Percentiles rank a stretch among this genome's conserved stretches.
Evolutionary conservation across 2,329 filamentous ascomycete genomes (phyloP).

Genomic region (Exophiala calicioides): DNA sequence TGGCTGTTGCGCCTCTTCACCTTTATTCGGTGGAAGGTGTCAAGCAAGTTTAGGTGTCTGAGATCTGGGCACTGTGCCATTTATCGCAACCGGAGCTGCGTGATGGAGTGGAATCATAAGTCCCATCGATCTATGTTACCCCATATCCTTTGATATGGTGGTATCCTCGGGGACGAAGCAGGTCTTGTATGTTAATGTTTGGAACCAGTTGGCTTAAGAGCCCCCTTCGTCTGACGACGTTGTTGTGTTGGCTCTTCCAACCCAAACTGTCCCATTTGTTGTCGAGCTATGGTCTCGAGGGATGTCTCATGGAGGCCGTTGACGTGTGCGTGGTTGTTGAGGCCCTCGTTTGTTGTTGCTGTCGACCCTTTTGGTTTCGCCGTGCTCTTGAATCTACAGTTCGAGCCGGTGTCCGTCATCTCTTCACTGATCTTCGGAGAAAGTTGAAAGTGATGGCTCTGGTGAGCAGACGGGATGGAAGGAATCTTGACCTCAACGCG

Average conservation of each 20-base stretch:
- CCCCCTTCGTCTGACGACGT: constrained; percentile 20
- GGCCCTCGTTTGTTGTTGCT: constrained; percentile 21
- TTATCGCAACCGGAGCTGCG: constrained; percentile 33
- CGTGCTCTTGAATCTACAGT: constrained; percentile 7
- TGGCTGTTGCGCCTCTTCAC: constrained; percentile 22
- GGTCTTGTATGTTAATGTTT: constrained; percentile 25
- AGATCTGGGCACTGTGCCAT: constrained; percentile 21
- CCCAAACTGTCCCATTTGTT: constrained; percentile 19
- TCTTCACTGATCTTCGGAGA: constrained; percentile 30
- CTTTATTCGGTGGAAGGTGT: constrained; percentile 11
- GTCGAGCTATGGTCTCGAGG: constrained; percentile 29
- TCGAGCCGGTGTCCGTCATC: constrained; percentile 13
- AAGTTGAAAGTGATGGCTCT: constrained; percentile 16
- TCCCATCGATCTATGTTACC: constrained; percentile 30
- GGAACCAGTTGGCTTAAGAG: constrained; percentile 19
- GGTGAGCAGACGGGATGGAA: constrained; percentile 7
- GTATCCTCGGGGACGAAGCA: constrained; percentile 33
- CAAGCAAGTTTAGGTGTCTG: constrained; percentile 22
- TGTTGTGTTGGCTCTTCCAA: constrained; percentile 23
- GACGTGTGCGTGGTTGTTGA: constrained; percentile 29
- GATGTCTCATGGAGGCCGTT: constrained; percentile 25
- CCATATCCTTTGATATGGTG: constrained; percentile 10
- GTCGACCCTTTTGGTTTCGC: constrained; percentile 5
- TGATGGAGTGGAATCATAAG: constrained; percentile 35
- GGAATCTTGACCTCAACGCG: constrained; percentile 4